These are phyloP conservation scores for Pseudogymnoascus sp. DNA, from an alignment of 2,329 filamentous ascomycete species.

Conservation along the genomic window DNA sequence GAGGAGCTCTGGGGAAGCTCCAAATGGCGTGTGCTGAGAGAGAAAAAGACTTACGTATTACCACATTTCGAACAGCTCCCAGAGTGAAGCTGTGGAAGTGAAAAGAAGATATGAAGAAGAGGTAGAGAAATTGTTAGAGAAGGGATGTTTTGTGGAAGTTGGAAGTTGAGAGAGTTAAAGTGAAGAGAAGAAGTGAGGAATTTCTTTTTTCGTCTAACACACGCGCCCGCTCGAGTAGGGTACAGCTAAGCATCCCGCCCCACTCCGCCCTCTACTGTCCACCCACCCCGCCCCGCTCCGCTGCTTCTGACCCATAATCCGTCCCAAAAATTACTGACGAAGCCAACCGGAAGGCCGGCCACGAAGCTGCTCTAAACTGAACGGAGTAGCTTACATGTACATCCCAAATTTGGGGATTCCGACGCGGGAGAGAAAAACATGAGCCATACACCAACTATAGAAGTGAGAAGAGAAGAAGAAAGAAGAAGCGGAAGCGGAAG, in stretches of 20 bases:
- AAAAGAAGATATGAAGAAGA: not conserved
- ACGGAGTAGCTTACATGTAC: not conserved
- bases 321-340: not conserved
- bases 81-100: not conserved
- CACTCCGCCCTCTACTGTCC: not conserved
- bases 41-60: not conserved
- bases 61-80: not conserved
- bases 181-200: conserved; percentile 6
- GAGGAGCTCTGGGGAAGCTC: not conserved
- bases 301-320: not conserved
- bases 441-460: conserved; percentile 1
- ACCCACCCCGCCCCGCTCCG: not conserved
- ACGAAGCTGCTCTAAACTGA: not conserved
- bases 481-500: not conserved
- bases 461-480: conserved; percentile 3
- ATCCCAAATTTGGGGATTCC: not conserved
- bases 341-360: conserved; percentile 8
- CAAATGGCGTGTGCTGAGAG: not conserved
- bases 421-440: not conserved
- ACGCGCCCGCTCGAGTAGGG: not conserved
- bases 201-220: conserved; percentile 5
- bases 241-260: not conserved
- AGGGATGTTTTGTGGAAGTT: conserved; percentile 6
- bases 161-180: not conserved
- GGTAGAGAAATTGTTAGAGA: not conserved